phyloP scores from a whole-genome alignment of 2,329 filamentous ascomycete genomes.

The Phaeophleospora eucalypticola region DNA sequence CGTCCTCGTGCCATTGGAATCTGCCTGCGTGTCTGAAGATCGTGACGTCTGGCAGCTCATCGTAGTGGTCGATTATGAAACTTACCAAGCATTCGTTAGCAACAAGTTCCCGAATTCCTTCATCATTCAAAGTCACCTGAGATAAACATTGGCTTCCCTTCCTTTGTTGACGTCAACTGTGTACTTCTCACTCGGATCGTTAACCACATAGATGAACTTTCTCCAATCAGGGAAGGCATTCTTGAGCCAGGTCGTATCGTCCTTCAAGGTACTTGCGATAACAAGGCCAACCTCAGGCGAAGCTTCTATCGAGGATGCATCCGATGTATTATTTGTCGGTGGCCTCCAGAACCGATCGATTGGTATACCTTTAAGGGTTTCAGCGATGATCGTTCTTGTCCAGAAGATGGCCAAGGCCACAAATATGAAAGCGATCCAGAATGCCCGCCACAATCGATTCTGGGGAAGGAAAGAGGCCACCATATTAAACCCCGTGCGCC shows the following conservation, averaged over 20 bases:
- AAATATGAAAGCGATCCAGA: too few species aligned
- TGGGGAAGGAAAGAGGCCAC: too few species aligned
- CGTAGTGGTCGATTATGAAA: conserved; percentile 54
- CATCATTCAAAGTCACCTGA: conserved; percentile 44
- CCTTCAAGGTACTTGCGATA: not conserved
- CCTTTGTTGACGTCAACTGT: conserved; percentile 47
- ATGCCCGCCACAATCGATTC: too few species aligned
- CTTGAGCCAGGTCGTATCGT: conserved; percentile 35
- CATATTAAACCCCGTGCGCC: too few species aligned
- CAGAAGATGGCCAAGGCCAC: too few species aligned
- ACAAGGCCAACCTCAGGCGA: not conserved
- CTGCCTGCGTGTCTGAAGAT: conserved; percentile 58
- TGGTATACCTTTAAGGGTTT: too few species aligned
- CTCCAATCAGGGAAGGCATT: conserved; percentile 37
- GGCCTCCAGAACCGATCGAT: too few species aligned
- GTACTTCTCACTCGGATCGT: conserved; percentile 35
- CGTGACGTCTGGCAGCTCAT: conserved; percentile 50
- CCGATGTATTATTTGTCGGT: too few species aligned
- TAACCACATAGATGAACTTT: conserved; percentile 42
- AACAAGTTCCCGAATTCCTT: not conserved
- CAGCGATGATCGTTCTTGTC: too few species aligned
- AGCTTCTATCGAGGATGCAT: too few species aligned
- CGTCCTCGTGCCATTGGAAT: conserved; percentile 54
- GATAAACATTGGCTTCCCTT: conserved; percentile 47
- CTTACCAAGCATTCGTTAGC: too few species aligned